Evolutionary conservation across 176 grass and related monocot genomes (phyloP), one percentile per base, ranked within the genome.

Genomic region (Bothriochloa decipiens): DNA sequence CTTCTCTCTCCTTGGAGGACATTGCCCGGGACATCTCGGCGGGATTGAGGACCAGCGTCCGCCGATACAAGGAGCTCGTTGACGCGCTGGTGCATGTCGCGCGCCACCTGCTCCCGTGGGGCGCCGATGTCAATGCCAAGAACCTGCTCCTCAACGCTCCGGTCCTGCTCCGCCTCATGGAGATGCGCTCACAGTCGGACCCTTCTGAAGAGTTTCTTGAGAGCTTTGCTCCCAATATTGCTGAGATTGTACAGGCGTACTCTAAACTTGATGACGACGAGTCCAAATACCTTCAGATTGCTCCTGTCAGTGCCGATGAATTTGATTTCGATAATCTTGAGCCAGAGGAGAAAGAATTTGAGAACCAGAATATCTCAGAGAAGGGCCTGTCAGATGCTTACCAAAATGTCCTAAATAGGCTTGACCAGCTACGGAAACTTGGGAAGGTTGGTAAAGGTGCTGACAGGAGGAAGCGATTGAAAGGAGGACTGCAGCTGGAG

Each of bases 81-180:
- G 75, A 88, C 29, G 50, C 85, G 8, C 85, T 95, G 16, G 85
- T 90, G 65, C 69, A 63, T 55, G 93, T 89, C 46, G 85, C 93
- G 2, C 65, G 72, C 18, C 57, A 80, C 57, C 33, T 92, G 86
- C 88, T 95, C n/a, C 93, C 93, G 0, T 92, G 93, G 93, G 90
- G 93, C 1, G 61, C 76, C 12, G 93, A 95, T 67, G 85, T 95
- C 60, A 92, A 88, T 11, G 74, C 81, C 16, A 87, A 86, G 50
- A 95, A 95, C 75, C 76, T 95, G 9, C 75, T 86, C 15, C 85
- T 84, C 39, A 95, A 88, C 41, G 87, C 90, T 2, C 88, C 86
- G 2, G 35, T 92, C 43, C 43, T 95, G 66, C 86, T 95, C 23
- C 82, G 90, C 36, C 81, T 95, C 70, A 92, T 95, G 93, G 83